Conservation (phyloP, 1,284 basidiomycete genomes). For the Apiotrichum porosum region DNA sequence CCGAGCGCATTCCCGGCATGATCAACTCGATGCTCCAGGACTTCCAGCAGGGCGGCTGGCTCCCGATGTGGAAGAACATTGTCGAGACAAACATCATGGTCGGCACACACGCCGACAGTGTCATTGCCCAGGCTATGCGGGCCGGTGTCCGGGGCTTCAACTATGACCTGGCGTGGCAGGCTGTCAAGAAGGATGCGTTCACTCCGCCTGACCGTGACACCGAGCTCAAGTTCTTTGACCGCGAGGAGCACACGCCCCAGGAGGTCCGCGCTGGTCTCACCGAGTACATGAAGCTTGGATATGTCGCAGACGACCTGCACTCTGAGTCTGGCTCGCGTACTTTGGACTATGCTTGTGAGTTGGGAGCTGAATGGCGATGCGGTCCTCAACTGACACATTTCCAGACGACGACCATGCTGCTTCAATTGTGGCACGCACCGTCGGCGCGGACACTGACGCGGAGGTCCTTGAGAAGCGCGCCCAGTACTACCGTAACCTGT, state of each 20-base stretch:
- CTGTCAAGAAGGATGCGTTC: constrained; percentile 66
- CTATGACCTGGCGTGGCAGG: constrained; percentile 62
- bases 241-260: constrained; percentile 73
- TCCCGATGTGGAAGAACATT: constrained; percentile 88
- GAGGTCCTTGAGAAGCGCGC: constrained; percentile 58
- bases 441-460: constrained; percentile 56
- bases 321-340: constrained; percentile 72
- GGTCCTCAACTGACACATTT: neutral
- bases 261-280: constrained; percentile 74
- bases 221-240: constrained; percentile 64
- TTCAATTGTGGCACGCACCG: constrained; percentile 57
- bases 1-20: constrained; percentile 69
- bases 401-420: constrained; percentile 74
- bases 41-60: constrained; percentile 68
- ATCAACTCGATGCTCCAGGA: constrained; percentile 75
- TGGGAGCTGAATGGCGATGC: too few relatives aligned
- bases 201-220: constrained; percentile 60
- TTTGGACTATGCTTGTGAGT: constrained; percentile 69
- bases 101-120: constrained; percentile 71
- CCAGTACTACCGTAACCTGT: constrained; percentile 58
- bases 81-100: constrained; percentile 59
- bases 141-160: constrained; percentile 56
- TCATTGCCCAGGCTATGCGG: constrained; percentile 72
- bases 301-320: constrained; percentile 73
- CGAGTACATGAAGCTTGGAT: constrained; percentile 63